Conservation (phyloP, 2,329 filamentous ascomycete genomes). For the Torrubiella hemipterigena region DNA sequence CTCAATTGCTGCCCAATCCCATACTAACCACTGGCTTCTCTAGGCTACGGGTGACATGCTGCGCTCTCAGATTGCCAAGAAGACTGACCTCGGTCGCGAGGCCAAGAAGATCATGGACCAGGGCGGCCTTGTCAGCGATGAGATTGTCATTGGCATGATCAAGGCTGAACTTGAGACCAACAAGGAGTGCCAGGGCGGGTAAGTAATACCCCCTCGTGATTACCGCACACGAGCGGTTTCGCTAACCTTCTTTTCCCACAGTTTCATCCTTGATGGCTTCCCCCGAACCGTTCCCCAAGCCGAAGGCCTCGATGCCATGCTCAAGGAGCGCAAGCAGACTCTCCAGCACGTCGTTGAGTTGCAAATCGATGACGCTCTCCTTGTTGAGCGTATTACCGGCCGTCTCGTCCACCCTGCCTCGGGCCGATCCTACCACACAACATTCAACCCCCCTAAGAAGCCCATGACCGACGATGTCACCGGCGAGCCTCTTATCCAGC, state of each 20-base stretch:
- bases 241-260: constrained; percentile 25
- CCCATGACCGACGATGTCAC: constrained; percentile 94
- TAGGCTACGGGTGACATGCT: constrained; percentile 99
- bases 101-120: constrained; percentile 99
- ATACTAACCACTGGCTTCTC: constrained; percentile 6
- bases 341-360: constrained; percentile 95
- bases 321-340: constrained; percentile 62
- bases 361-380: constrained; percentile 86
- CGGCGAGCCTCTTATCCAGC: constrained; percentile 90
- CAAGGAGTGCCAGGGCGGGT: constrained; percentile 94
- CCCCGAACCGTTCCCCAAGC: constrained; percentile 93
- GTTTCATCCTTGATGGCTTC: constrained; percentile 98
- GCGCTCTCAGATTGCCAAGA: constrained; percentile 93
- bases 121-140: constrained; percentile 92
- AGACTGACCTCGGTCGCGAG: constrained; percentile 86
- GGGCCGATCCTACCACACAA: constrained; percentile 92
- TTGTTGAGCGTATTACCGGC: constrained; percentile 93
- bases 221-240: too few relatives aligned
- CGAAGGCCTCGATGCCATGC: constrained; percentile 89
- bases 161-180: constrained; percentile 92
- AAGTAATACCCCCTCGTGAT: too few relatives aligned
- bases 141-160: constrained; percentile 99
- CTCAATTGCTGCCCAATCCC: constrained; percentile 5
- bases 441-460: constrained; percentile 96
- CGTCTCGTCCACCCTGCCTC: constrained; percentile 92